Evolutionary conservation across 257 asterid species (phyloP).

Genomic region (Perilla frutescens): DNA sequence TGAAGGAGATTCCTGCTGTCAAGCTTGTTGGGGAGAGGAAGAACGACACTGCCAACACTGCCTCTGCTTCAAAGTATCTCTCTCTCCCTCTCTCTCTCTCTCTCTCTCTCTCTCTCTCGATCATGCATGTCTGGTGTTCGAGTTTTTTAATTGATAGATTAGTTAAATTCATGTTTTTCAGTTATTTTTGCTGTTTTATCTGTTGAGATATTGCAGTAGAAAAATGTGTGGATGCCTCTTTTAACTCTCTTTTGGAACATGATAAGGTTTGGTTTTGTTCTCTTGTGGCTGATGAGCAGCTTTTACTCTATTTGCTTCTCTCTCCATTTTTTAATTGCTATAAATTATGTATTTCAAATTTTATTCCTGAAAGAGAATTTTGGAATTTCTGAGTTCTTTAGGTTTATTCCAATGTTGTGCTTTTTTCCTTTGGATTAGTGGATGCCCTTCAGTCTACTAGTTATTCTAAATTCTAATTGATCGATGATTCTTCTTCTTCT

Average conservation of each 20-base stretch:
- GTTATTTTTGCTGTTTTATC: neutral
- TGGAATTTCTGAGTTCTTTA: slow-evolving; percentile 21
- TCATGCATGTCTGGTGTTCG: slow-evolving; percentile 1
- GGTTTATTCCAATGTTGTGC: slow-evolving; percentile 11
- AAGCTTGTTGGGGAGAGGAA: slow-evolving; percentile 56
- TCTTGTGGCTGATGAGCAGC: neutral
- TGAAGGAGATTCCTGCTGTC: slow-evolving; percentile 43
- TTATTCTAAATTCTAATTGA: slow-evolving; percentile 5
- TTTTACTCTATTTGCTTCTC: too few relatives aligned
- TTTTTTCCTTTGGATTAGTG: slow-evolving; percentile 4
- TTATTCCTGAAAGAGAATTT: slow-evolving; percentile 7
- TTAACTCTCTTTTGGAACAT: slow-evolving; percentile 18
- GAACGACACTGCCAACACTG: slow-evolving; percentile 43
- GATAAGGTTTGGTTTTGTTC: slow-evolving; percentile 20
- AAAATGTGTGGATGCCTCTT: slow-evolving; percentile 14
- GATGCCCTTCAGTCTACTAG: slow-evolving; percentile 9
- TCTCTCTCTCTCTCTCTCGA: slow-evolving; percentile 26
- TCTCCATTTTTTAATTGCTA: too few relatives aligned
- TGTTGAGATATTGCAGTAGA: neutral
- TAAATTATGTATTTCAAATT: neutral
- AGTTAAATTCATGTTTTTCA: neutral
- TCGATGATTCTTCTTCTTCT: neutral
- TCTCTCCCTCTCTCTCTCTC: neutral
- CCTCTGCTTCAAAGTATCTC: slow-evolving; percentile 75
- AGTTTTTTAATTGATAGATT: neutral